phyloP scores from a whole-genome alignment of 345 rosid species.

The Firmiana major region DNA sequence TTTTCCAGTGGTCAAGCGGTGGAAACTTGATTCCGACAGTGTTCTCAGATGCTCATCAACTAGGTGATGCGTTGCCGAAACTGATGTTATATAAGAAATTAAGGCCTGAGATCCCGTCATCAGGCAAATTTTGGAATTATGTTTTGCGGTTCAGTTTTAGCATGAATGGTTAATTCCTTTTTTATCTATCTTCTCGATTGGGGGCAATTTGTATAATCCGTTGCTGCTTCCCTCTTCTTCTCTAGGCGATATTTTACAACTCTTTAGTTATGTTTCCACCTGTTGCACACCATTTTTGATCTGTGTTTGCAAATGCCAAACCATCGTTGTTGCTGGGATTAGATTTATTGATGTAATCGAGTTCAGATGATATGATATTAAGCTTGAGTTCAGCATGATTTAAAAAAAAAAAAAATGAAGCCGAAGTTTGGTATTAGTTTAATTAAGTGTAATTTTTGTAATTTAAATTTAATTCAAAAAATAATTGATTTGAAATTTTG shows the following conservation, averaged over 20 bases:
- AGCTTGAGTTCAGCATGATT: too few species aligned
- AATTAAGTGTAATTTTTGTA: too few species aligned
- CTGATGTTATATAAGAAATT: not conserved
- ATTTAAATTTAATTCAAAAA: too few species aligned
- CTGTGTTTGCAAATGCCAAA: not conserved
- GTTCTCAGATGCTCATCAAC: not conserved
- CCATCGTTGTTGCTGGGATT: not conserved
- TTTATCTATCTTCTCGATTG: not conserved
- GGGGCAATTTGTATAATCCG: not conserved
- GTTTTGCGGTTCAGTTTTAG: not conserved
- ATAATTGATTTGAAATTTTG: too few species aligned
- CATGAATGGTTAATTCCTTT: not conserved
- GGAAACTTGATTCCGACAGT: not conserved
- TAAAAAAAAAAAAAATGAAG: too few species aligned
- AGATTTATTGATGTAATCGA: too few species aligned
- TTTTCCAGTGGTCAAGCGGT: not conserved
- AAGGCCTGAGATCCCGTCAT: not conserved
- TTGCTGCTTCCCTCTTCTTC: not conserved
- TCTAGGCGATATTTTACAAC: not conserved
- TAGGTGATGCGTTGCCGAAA: not conserved
- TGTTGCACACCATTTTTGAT: not conserved
- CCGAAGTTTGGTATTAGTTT: too few species aligned
- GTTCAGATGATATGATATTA: too few species aligned
- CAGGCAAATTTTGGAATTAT: not conserved
- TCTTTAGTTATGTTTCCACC: not conserved